Percentiles rank a stretch among this genome's conserved stretches.
These are phyloP conservation scores for Limonomyces culmigenus DNA, from an alignment of 1,284 basidiomycete genomes.

Conservation along the genomic window DNA sequence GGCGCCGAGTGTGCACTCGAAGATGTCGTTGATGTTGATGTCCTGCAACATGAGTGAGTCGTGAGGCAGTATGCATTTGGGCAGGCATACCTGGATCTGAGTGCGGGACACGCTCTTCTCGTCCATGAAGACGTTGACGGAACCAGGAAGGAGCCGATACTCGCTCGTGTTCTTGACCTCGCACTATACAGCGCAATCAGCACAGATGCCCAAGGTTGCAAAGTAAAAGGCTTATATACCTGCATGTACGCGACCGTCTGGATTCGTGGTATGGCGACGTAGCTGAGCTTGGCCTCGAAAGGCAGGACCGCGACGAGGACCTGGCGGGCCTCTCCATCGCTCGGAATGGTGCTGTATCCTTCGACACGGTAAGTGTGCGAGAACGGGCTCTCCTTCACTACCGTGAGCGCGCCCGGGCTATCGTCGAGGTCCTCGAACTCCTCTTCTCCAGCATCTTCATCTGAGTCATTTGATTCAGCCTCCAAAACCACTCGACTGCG, in stretches of 20 bases:
- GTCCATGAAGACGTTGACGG: conserved; percentile 31
- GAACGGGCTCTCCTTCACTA: conserved; percentile 32
- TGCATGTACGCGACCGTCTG: conserved; percentile 29
- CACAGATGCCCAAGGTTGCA: background rate
- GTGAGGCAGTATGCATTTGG: background rate
- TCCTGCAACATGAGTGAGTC: conserved; percentile 3
- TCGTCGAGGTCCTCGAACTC: too few species aligned
- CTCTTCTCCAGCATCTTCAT: too few species aligned
- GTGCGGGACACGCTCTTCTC: conserved; percentile 32
- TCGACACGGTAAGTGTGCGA: conserved; percentile 31
- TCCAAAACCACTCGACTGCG: conserved; percentile 1
- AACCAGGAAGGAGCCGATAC: conserved; percentile 31
- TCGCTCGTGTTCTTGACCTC: conserved; percentile 33
- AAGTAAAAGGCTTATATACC: conserved; percentile 13
- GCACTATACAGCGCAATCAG: conserved; percentile 15
- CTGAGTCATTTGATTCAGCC: too few species aligned
- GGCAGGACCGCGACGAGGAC: conserved; percentile 31
- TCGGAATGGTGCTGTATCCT: conserved; percentile 29
- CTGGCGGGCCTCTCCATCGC: conserved; percentile 33
- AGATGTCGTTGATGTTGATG: conserved; percentile 22
- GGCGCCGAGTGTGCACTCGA: conserved; percentile 36
- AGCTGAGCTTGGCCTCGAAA: conserved; percentile 27
- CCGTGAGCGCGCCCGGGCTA: too few species aligned
- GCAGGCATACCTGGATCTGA: conserved; percentile 18
- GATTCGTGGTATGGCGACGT: conserved; percentile 30